phyloP scores from a whole-genome alignment of 352 stramenopile genomes.

The Globisporangium parvum region DNA sequence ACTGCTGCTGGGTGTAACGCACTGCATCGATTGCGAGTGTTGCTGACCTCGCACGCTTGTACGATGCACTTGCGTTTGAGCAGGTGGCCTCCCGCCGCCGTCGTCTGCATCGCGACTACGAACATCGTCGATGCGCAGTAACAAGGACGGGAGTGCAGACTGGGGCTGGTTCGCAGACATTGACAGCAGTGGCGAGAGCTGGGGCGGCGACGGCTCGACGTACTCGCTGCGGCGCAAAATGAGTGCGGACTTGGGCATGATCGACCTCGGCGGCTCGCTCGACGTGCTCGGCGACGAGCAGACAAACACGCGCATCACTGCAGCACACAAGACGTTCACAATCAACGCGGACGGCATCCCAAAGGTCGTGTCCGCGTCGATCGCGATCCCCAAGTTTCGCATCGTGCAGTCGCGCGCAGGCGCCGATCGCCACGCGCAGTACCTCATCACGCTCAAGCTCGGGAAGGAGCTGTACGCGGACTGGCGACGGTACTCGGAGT shows the following conservation, averaged over 20 bases:
- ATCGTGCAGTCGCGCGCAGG: conserved; percentile 81
- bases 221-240: conserved; percentile 55
- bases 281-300: conserved; percentile 82
- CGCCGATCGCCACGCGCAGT: conserved; percentile 79
- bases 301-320: conserved; percentile 76
- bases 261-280: conserved; percentile 50
- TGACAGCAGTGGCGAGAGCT: conserved; percentile 81
- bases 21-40: conserved; percentile 6
- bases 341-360: conserved; percentile 65
- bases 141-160: conserved; percentile 75
- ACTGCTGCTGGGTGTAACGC: conserved; percentile 20
- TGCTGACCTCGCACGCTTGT: neutral
- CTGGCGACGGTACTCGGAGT: conserved; percentile 86
- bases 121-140: conserved; percentile 16
- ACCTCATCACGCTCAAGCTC: conserved; percentile 84
- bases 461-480: conserved; percentile 84
- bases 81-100: conserved; percentile 38
- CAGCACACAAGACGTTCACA: conserved; percentile 83
- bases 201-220: conserved; percentile 61
- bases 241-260: conserved; percentile 65
- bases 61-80: neutral
- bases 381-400: conserved; percentile 86
- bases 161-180: conserved; percentile 89
- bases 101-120: conserved; percentile 35
- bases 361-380: conserved; percentile 71